phyloP scores from a whole-genome alignment of 129 eudicot species.

The Oenanthe sinensis region DNA sequence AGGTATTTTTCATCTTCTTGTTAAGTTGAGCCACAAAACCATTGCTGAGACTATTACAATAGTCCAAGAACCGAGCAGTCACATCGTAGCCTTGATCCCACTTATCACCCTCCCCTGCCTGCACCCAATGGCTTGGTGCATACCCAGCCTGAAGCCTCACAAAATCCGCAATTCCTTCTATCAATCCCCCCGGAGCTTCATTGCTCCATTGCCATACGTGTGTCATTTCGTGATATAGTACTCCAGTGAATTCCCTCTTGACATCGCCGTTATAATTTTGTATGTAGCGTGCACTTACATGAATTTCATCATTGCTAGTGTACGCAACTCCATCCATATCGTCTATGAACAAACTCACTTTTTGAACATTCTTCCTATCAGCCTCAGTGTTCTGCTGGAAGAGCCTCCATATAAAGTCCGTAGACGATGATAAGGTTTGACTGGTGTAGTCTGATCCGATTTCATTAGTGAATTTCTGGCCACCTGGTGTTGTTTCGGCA shows the following conservation, averaged over 20 bases:
- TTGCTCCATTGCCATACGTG: conserved; percentile 77
- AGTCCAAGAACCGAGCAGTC: conserved; percentile 57
- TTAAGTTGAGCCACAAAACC: conserved; percentile 64
- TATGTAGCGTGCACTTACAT: conserved; percentile 40
- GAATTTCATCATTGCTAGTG: conserved; percentile 30
- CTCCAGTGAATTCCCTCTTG: conserved; percentile 44
- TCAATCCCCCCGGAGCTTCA: conserved; percentile 42
- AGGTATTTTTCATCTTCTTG: conserved; percentile 54
- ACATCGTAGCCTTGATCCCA: conserved; percentile 72
- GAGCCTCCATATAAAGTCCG: conserved; percentile 45
- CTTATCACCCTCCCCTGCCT: conserved; percentile 40
- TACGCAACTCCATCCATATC: conserved; percentile 46
- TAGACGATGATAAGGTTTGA: conserved; percentile 25
- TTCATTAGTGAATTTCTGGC: conserved; percentile 31
- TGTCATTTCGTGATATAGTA: conserved; percentile 56
- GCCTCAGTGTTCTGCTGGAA: conserved; percentile 37
- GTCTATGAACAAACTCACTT: conserved; percentile 34
- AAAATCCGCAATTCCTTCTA: conserved; percentile 75
- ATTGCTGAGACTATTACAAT: conserved; percentile 44
- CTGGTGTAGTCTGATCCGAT: conserved; percentile 35
- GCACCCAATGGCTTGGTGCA: conserved; percentile 40
- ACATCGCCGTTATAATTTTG: conserved; percentile 33
- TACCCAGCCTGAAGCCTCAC: conserved; percentile 54
- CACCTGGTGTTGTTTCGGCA: conserved; percentile 46
- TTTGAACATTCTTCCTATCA: conserved; percentile 29